Percentiles rank a stretch among this genome's conserved stretches.
Conservation (phyloP, 169 alveolate species). For the Amoebophrya sp. region DNA sequence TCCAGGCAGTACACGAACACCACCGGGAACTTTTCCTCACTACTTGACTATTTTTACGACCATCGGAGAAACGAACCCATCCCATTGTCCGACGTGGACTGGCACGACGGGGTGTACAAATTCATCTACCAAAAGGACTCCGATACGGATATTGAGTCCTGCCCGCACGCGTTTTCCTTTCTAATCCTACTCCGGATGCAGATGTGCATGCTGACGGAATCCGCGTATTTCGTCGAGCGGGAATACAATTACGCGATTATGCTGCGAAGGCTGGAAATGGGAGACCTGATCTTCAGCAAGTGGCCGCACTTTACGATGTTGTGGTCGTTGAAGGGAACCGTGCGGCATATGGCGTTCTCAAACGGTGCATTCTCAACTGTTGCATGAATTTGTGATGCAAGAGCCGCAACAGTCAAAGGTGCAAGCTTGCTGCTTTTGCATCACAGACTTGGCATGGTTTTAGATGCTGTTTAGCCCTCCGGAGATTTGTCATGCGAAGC, state of each 20-base stretch:
- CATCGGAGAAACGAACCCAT: background rate
- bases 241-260: conserved; percentile 5
- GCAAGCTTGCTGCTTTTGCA: no score
- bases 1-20: background rate
- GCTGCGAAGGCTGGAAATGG: background rate
- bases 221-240: conserved; percentile 15
- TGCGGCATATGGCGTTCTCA: no score
- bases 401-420: no score
- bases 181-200: background rate
- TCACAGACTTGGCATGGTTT: no score
- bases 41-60: background rate
- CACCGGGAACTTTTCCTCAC: background rate
- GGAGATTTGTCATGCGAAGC: no score
- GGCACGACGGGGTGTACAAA: background rate
- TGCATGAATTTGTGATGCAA: no score
- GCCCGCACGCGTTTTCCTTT: conserved; percentile 17
- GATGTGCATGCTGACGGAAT: conserved; percentile 12
- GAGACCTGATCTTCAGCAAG: background rate
- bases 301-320: background rate
- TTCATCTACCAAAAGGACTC: conserved; percentile 12
- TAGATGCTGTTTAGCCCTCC: no score
- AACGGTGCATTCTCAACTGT: no score
- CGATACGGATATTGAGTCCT: background rate
- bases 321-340: background rate
- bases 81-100: background rate